These are phyloP conservation scores for Pythium coloratum DNA, from an alignment of 352 stramenopile species.

Conservation along the genomic window DNA sequence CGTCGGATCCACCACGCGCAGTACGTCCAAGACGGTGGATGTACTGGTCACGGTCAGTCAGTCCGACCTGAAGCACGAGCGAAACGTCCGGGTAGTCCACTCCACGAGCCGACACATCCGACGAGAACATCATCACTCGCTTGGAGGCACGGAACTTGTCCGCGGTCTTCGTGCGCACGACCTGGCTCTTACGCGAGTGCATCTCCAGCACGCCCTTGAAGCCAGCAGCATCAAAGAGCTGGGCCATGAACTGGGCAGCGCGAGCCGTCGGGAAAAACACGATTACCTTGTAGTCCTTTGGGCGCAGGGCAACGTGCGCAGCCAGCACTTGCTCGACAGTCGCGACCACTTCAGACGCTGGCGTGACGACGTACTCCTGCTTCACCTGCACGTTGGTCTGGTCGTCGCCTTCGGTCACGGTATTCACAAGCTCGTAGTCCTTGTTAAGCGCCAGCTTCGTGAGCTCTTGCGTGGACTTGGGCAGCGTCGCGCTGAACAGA, in stretches of 20 bases:
- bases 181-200: slow-evolving; percentile 95
- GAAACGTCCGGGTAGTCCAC: slow-evolving; percentile 96
- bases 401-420: slow-evolving; percentile 85
- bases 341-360: slow-evolving; percentile 65
- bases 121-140: slow-evolving; percentile 92
- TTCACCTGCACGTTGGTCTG: slow-evolving; percentile 89
- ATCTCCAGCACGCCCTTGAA: slow-evolving; percentile 91
- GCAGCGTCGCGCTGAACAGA: slow-evolving; percentile 96
- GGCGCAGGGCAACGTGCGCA: slow-evolving; percentile 55
- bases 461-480: slow-evolving; percentile 82
- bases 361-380: slow-evolving; percentile 83
- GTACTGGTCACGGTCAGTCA: slow-evolving; percentile 91
- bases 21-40: slow-evolving; percentile 96
- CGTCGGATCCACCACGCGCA: slow-evolving; percentile 84
- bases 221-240: slow-evolving; percentile 83
- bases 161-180: slow-evolving; percentile 80
- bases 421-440: slow-evolving; percentile 92
- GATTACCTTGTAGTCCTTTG: slow-evolving; percentile 92
- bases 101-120: slow-evolving; percentile 92
- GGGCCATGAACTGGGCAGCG: slow-evolving; percentile 85
- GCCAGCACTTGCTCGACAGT: slow-evolving; percentile 69
- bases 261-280: slow-evolving; percentile 94
- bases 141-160: slow-evolving; percentile 86
- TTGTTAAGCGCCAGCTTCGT: slow-evolving; percentile 81
- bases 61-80: slow-evolving; percentile 82